These are phyloP conservation scores for Conticribra guillardii DNA, from an alignment of 108 stramenopile genomes.

Conservation along the genomic window DNA sequence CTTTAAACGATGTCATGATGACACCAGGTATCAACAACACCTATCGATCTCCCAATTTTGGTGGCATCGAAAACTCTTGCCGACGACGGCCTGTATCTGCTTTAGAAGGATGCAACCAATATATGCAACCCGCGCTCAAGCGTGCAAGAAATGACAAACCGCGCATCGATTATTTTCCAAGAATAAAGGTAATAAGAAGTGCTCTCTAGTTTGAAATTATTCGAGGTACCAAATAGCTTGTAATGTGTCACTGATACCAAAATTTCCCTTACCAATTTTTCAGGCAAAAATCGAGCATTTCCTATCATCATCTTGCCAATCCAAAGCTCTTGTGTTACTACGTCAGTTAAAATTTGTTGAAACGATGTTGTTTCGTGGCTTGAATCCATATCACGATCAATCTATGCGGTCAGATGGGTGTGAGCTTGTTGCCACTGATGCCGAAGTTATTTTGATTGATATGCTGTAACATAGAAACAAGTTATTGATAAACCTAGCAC, in stretches of 20 bases:
- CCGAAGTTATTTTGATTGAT: constrained; percentile 86
- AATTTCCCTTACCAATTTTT: too few species aligned
- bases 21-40: constrained; percentile 6
- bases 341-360: constrained; percentile 81
- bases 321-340: constrained; percentile 67
- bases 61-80: constrained; percentile 32
- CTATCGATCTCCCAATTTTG: constrained; percentile 22
- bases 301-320: constrained; percentile 56
- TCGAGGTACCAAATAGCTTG: neutral
- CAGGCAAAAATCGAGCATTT: constrained; percentile 71
- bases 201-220: neutral
- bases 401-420: constrained; percentile 19
- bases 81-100: constrained; percentile 56
- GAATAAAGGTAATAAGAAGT: constrained; percentile 71
- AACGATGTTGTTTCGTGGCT: constrained; percentile 62
- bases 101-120: constrained; percentile 46
- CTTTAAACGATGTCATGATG: constrained; percentile 37
- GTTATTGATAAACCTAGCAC: neutral
- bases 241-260: too few species aligned
- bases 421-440: constrained; percentile 61
- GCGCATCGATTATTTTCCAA: constrained; percentile 78
- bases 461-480: constrained; percentile 48
- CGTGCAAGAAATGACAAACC: constrained; percentile 69
- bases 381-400: constrained; percentile 58
- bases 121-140: constrained; percentile 66